Evolutionary conservation across 2,329 filamentous ascomycete species (phyloP).

Genomic region (Domatiomyces globalis): DNA sequence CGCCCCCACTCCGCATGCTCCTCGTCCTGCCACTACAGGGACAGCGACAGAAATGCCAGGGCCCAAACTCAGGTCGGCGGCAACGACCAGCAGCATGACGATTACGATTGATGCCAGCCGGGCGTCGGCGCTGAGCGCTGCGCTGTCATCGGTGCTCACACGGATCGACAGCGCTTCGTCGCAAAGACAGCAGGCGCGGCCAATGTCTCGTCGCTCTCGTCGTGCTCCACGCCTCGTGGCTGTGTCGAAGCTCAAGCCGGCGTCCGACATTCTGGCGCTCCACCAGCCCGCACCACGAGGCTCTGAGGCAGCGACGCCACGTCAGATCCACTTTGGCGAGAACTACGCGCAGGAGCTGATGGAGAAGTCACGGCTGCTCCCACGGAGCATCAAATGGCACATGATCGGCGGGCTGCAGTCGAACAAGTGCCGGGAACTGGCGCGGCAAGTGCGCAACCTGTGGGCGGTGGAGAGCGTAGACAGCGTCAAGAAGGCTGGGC

Average conservation of each 20-base stretch:
- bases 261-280: slow-evolving; percentile 74
- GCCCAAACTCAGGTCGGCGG: neutral
- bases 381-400: slow-evolving; percentile 69
- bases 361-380: slow-evolving; percentile 71
- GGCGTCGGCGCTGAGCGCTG: neutral
- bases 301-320: too few species aligned
- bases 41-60: neutral
- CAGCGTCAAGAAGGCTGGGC: slow-evolving; percentile 68
- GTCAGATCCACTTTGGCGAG: slow-evolving; percentile 69
- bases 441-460: slow-evolving; percentile 69
- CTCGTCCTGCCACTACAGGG: neutral
- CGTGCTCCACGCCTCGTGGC: slow-evolving; percentile 56
- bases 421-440: slow-evolving; percentile 79
- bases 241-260: slow-evolving; percentile 92
- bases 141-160: neutral
- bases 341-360: slow-evolving; percentile 87
- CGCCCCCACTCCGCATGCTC: too few species aligned
- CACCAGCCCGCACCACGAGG: slow-evolving; percentile 46
- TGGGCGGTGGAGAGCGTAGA: slow-evolving; percentile 90
- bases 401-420: slow-evolving; percentile 92
- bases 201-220: slow-evolving; percentile 5
- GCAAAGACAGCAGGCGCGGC: neutral
- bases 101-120: neutral
- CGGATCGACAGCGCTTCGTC: neutral
- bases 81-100: neutral